Evolutionary conservation across 306 rosid genomes (phyloP).

Genomic region (Fragaria iinumae): DNA sequence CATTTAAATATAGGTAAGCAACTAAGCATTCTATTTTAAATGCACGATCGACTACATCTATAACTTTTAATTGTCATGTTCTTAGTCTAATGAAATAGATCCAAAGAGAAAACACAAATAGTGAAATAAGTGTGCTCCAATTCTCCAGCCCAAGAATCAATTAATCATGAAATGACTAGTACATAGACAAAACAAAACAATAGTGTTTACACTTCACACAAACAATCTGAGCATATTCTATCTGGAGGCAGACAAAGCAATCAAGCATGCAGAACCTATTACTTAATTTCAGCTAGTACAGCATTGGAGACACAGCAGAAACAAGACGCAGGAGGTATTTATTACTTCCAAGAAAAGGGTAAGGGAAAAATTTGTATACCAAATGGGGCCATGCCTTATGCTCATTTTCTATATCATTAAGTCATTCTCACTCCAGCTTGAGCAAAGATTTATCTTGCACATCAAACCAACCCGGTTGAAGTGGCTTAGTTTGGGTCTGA

Average conservation of each 20-base stretch:
- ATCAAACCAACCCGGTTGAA: background rate
- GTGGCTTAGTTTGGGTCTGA: background rate
- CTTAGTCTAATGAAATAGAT: background rate
- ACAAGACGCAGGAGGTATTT: background rate
- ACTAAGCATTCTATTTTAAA: background rate
- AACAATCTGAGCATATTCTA: background rate
- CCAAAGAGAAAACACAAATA: background rate
- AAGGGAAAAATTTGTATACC: background rate
- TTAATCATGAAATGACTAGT: background rate
- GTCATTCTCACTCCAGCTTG: background rate
- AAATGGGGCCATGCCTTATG: background rate
- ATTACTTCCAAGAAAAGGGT: background rate
- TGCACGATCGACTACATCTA: background rate
- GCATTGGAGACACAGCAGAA: conserved; percentile 5
- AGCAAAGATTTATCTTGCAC: background rate
- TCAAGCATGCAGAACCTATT: background rate
- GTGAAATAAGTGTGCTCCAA: background rate
- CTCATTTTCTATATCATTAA: background rate
- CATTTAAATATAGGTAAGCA: background rate
- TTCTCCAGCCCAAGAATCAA: conserved; percentile 1
- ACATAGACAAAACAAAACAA: background rate
- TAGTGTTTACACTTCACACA: background rate
- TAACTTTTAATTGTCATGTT: background rate
- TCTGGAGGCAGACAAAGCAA: background rate
- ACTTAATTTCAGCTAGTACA: background rate